Percentiles rank a stretch among this genome's conserved stretches.
These are phyloP conservation scores for Monilinia polystroma DNA, from an alignment of 2,329 filamentous ascomycete genomes.

Conservation along the genomic window DNA sequence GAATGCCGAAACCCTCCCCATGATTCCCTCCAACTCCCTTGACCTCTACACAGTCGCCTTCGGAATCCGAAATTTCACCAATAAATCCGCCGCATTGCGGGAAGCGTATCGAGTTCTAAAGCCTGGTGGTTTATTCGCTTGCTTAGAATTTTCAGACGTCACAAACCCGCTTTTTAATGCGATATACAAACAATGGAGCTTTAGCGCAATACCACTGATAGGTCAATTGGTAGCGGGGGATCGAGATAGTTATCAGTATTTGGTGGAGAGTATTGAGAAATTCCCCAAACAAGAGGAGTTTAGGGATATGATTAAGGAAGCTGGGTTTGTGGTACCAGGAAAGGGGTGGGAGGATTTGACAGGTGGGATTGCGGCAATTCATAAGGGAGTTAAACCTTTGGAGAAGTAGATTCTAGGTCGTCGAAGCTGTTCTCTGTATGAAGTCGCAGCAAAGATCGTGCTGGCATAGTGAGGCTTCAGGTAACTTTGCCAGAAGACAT, in stretches of 20 bases:
- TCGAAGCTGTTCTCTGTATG: slow-evolving; percentile 17
- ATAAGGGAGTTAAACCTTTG: slow-evolving; percentile 86
- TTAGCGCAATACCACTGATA: slow-evolving; percentile 89
- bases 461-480: slow-evolving; percentile 16
- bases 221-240: slow-evolving; percentile 94
- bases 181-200: slow-evolving; percentile 94
- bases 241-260: slow-evolving; percentile 94
- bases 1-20: slow-evolving; percentile 76
- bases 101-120: slow-evolving; percentile 88
- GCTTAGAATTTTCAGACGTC: slow-evolving; percentile 86
- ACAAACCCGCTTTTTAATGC: slow-evolving; percentile 75
- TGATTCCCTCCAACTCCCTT: slow-evolving; percentile 67
- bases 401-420: slow-evolving; percentile 21
- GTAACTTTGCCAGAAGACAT: background rate
- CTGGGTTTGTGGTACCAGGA: slow-evolving; percentile 82
- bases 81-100: slow-evolving; percentile 77
- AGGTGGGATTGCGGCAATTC: slow-evolving; percentile 89
- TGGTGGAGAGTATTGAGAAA: slow-evolving; percentile 94
- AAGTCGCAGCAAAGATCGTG: background rate
- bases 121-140: slow-evolving; percentile 94
- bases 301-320: slow-evolving; percentile 75
- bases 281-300: slow-evolving; percentile 89
- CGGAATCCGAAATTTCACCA: slow-evolving; percentile 94
- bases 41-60: slow-evolving; percentile 98
- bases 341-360: slow-evolving; percentile 87